phyloP scores from a whole-genome alignment of 202 grass and related monocot species.

The Hordeum pubiflorum region DNA sequence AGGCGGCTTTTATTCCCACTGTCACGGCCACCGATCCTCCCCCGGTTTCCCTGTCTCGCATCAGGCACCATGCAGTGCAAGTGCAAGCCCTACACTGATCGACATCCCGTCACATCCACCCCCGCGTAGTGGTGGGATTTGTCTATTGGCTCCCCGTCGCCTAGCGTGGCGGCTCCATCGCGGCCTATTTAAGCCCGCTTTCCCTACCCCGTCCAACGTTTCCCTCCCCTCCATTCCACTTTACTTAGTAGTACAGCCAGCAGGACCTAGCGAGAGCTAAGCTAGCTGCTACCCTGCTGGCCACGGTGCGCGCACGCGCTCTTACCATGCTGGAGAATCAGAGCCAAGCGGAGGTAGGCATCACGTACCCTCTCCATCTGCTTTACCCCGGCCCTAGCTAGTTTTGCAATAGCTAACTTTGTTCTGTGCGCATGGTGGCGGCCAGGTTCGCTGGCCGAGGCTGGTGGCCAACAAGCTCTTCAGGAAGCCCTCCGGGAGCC shows the following conservation, averaged over 20 bases:
- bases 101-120: neutral
- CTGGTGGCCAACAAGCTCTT: slow-evolving; percentile 79
- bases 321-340: slow-evolving; percentile 48
- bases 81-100: neutral
- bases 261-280: neutral
- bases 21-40: neutral
- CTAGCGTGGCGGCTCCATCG: neutral
- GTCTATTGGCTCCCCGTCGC: slow-evolving; percentile 7
- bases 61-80: slow-evolving; percentile 1
- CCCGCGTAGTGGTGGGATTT: neutral
- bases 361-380: neutral
- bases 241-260: neutral
- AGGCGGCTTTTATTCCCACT: neutral
- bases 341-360: slow-evolving; percentile 50
- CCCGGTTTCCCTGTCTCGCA: neutral
- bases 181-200: slow-evolving; percentile 48
- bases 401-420: neutral
- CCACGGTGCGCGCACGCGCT: neutral
- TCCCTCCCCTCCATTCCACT: neutral
- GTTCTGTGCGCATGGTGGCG: neutral
- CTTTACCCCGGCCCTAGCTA: neutral
- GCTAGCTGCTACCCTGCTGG: neutral
- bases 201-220: slow-evolving; percentile 32
- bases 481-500: slow-evolving; percentile 37
- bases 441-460: slow-evolving; percentile 68